phyloP scores from a whole-genome alignment of 2,329 filamentous ascomycete genomes.

The Claviceps sp. region DNA sequence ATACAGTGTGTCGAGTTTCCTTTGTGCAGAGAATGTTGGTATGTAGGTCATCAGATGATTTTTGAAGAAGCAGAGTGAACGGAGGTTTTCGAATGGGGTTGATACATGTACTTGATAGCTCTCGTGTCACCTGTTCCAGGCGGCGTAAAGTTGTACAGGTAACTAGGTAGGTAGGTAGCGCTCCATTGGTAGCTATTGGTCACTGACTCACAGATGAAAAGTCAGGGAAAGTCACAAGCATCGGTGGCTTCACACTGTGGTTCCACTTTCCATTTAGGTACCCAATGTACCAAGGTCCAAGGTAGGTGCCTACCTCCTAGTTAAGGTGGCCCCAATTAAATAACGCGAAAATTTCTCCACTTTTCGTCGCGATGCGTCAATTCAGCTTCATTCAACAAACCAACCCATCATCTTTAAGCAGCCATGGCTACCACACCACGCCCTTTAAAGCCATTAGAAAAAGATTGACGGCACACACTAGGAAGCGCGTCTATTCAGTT shows the following conservation, averaged over 20 bases:
- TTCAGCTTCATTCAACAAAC: no score
- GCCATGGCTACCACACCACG: no score
- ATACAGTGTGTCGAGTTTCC: constrained; percentile 1
- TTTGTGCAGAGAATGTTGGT: constrained; percentile 6
- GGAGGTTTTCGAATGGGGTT: constrained; percentile 2
- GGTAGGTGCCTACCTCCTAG: background rate
- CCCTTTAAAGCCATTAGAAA: no score
- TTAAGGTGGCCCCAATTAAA: no score
- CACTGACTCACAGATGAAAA: background rate
- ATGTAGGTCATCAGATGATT: constrained; percentile 15
- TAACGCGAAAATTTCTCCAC: no score
- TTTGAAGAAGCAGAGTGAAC: constrained; percentile 15
- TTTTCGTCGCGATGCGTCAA: no score
- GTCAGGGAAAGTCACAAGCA: background rate
- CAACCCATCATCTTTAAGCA: no score
- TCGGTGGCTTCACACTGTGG: background rate
- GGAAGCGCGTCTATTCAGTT: no score
- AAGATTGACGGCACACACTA: no score
- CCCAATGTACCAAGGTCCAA: no score
- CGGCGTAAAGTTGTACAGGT: constrained; percentile 9
- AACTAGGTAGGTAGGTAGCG: background rate
- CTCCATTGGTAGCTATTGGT: background rate
- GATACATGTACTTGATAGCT: constrained; percentile 19
- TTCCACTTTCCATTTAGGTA: background rate
- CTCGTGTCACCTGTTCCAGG: constrained; percentile 18